These are phyloP conservation scores for Tuber magnatum DNA, from an alignment of 495 filamentous ascomycete genomes.

Conservation along the genomic window DNA sequence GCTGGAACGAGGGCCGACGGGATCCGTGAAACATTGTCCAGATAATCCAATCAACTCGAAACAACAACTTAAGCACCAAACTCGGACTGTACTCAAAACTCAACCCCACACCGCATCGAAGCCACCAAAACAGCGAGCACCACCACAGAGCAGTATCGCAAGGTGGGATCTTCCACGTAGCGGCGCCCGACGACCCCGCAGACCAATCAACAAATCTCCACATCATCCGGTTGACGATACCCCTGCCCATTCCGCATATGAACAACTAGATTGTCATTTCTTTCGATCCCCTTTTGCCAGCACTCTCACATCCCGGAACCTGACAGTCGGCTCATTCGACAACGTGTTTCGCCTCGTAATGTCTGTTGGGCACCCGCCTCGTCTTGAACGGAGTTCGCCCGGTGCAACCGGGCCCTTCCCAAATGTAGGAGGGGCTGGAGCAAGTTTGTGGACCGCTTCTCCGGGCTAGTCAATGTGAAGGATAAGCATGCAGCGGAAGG, in stretches of 20 bases:
- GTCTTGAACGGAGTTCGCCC: too few species aligned
- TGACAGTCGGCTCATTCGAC: neutral
- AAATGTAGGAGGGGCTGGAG: neutral
- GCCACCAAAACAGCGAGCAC: too few species aligned
- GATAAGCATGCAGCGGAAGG: neutral
- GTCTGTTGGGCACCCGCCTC: too few species aligned
- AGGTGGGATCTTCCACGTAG: too few species aligned
- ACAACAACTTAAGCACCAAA: too few species aligned
- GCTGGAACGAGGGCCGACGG: too few species aligned
- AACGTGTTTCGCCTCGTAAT: neutral
- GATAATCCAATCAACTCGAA: too few species aligned
- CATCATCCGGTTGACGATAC: neutral
- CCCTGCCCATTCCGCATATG: constrained; percentile 5
- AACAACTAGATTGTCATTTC: constrained; percentile 4
- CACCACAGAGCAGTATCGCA: too few species aligned
- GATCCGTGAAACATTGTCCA: too few species aligned
- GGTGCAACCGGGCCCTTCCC: neutral
- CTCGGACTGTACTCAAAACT: too few species aligned
- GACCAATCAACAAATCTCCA: neutral
- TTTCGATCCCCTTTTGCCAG: neutral
- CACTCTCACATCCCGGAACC: neutral
- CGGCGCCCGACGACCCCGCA: too few species aligned
- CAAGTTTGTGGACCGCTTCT: neutral
- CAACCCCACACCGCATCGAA: too few species aligned
- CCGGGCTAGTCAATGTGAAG: neutral